Conservation (phyloP, 2,329 filamentous ascomycete species). For the Aspergillus ibericus region DNA sequence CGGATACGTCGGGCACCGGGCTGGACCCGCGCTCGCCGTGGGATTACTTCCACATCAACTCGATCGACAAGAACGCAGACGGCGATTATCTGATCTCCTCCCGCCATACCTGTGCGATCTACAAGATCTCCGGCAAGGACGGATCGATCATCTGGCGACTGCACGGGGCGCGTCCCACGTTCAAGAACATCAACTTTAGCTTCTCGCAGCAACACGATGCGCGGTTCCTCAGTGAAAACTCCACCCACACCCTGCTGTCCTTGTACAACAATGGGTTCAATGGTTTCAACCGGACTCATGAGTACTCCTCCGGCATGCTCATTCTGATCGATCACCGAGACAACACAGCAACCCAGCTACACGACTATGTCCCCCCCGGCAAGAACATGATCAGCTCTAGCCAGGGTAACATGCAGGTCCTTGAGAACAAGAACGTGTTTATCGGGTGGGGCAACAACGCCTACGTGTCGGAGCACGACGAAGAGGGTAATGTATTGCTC, state of each 20-base stretch:
- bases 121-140: conserved; percentile 43
- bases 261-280: conserved; percentile 46
- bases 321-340: conserved; percentile 39
- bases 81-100: conserved; percentile 46
- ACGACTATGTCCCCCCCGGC: conserved; percentile 30
- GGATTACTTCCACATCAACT: conserved; percentile 50
- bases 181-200: conserved; percentile 40
- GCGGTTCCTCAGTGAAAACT: conserved; percentile 40
- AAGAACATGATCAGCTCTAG: conserved; percentile 34
- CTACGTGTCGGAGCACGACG: conserved; percentile 41
- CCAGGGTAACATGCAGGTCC: conserved; percentile 42
- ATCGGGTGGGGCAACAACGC: conserved; percentile 47
- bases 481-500: conserved; percentile 39
- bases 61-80: conserved; percentile 42
- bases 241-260: conserved; percentile 40
- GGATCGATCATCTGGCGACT: conserved; percentile 42
- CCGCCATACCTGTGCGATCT: conserved; percentile 42
- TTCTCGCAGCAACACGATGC: conserved; percentile 48
- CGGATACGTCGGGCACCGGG: conserved; percentile 50
- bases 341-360: conserved; percentile 36
- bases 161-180: conserved; percentile 38
- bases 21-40: conserved; percentile 46
- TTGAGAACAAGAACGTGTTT: conserved; percentile 40
- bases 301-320: conserved; percentile 41
- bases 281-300: conserved; percentile 41